Base-by-base conservation (phyloP, 2,329 filamentous ascomycete species). In the Seiridium cupressi region DNA sequence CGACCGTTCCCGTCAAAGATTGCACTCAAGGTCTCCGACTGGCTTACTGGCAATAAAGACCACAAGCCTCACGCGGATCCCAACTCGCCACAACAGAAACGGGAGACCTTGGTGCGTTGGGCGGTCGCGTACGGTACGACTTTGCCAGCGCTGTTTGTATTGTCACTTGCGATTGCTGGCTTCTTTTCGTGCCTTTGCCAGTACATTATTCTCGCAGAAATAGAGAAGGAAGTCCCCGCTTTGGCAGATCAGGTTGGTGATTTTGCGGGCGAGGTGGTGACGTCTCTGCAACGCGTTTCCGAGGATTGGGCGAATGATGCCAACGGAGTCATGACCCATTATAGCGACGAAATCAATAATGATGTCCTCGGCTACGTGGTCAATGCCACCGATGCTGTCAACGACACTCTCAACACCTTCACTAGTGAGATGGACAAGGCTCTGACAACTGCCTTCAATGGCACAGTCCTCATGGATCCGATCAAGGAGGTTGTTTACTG, bases 361-460 rank as follows among this genome's bases (percentile, higher is more conserved):
- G 88, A 97, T 63, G 80, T 99, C 32, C 87, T 98, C 63, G 89
- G 89, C 61, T 96, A 94, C 84, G 93, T 98, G 51, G 89, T 88
- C 60, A 93, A 89, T 56, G 91, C 90, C 38, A 97, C 94, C 0
- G 79, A 80, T 6, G 90, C 93, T 1, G 83, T 97, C 70, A 97
- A 97, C 73, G 76, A 90, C 68, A 97, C 94, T 0, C 83, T 99
- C 49, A 95, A 92, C 68, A 81, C 81, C 2, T 96, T 98, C 72
- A 87, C 94, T 57, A 82, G 90, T 58, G 84, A 90, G 65, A 96
- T 96, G 79, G 85, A 86, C 64, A 81, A 85, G 13, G 88, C 87
- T 5, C 82, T 99, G 60, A 89, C 92, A 65, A 78, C 77, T 0
- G 91, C 90, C 3, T 97, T 98, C 72, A 91, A 92, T 55, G 88